phyloP scores from a whole-genome alignment of 768 basidiomycete species.

The Podaxis sp. region DNA sequence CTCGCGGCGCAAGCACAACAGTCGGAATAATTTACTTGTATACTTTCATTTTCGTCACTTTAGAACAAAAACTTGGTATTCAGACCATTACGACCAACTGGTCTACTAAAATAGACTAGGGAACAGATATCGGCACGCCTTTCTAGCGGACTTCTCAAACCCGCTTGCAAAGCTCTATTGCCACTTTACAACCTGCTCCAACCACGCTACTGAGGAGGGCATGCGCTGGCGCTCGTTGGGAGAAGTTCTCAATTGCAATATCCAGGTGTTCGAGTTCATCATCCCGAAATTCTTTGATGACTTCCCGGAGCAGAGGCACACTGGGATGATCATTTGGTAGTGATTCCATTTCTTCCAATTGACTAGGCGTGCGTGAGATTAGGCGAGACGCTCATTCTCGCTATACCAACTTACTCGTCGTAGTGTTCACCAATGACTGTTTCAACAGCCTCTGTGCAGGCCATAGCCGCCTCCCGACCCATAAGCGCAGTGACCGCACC shows the following conservation, averaged over 20 bases:
- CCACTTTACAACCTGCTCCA: slow-evolving; percentile 82
- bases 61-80: not conserved
- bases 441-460: slow-evolving; percentile 97
- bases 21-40: slow-evolving; percentile 12
- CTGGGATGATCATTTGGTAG: slow-evolving; percentile 73
- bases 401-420: slow-evolving; percentile 76
- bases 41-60: not conserved
- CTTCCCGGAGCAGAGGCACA: slow-evolving; percentile 64
- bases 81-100: not conserved
- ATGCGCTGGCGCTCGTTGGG: slow-evolving; percentile 90
- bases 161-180: slow-evolving; percentile 87
- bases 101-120: not conserved
- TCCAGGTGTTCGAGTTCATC: slow-evolving; percentile 95
- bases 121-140: not conserved
- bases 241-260: slow-evolving; percentile 82
- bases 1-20: slow-evolving; percentile 18
- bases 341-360: slow-evolving; percentile 71
- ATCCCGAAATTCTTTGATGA: slow-evolving; percentile 85
- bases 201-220: slow-evolving; percentile 84
- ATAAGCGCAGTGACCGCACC: slow-evolving; percentile 84
- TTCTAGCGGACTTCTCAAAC: slow-evolving; percentile 39
- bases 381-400: not conserved
- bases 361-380: slow-evolving; percentile 44
- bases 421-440: slow-evolving; percentile 98
- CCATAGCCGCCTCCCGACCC: slow-evolving; percentile 95